phyloP scores from a whole-genome alignment of 257 asterid genomes.

The Nicotiana paniculata region DNA sequence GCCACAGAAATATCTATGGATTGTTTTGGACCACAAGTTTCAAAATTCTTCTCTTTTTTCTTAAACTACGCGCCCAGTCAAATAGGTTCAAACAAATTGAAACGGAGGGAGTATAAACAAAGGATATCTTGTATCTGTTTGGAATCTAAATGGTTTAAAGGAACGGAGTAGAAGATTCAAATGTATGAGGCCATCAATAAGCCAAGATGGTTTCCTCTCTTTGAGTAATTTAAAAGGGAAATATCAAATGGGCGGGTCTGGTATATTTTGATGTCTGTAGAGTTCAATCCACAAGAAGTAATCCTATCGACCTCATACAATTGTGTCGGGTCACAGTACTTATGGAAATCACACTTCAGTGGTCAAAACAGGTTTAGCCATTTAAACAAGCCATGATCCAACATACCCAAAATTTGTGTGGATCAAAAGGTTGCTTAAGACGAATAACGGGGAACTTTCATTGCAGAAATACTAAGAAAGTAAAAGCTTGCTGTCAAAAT shows the following conservation, averaged over 20 bases:
- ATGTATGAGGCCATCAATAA: background rate
- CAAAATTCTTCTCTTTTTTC: too few relatives aligned
- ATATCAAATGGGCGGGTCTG: background rate
- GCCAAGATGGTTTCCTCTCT: background rate
- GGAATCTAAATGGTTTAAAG: background rate
- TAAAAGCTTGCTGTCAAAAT: background rate
- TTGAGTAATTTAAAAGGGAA: background rate
- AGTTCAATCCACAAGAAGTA: background rate
- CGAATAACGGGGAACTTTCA: background rate
- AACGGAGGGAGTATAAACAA: background rate
- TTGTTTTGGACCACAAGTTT: too few relatives aligned
- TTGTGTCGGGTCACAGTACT: background rate
- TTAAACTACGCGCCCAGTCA: too few relatives aligned
- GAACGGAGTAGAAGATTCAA: background rate
- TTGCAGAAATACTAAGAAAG: background rate
- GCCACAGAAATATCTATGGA: too few relatives aligned
- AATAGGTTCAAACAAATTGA: too few relatives aligned
- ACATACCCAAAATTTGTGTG: background rate
- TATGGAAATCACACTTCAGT: background rate
- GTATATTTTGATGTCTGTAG: background rate
- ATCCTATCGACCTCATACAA: background rate
- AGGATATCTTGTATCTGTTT: background rate
- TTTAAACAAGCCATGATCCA: background rate
- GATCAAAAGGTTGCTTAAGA: background rate
- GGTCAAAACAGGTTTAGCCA: background rate